Conservation (phyloP, 768 basidiomycete species). For the Hysterangium stoloniferum region DNA sequence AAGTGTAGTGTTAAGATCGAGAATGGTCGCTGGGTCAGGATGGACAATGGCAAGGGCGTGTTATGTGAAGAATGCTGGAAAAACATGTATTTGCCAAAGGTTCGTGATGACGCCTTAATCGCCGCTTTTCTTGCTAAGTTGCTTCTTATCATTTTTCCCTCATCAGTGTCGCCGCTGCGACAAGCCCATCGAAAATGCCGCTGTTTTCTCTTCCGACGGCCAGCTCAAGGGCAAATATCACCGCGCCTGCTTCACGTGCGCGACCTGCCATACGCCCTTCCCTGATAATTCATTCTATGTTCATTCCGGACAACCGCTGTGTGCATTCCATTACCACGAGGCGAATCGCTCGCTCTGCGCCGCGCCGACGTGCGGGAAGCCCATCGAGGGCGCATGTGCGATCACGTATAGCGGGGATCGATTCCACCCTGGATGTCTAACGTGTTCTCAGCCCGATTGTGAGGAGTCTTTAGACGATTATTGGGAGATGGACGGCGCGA, state of each 20-base stretch:
- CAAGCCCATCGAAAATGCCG: conserved; percentile 81
- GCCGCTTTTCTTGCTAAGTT: not conserved
- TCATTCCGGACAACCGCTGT: conserved; percentile 82
- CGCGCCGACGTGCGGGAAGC: conserved; percentile 67
- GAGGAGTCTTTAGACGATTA: conserved; percentile 66
- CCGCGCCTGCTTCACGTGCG: conserved; percentile 84
- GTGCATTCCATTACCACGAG: conserved; percentile 90
- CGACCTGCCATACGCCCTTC: conserved; percentile 80
- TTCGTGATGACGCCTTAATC: conserved; percentile 26
- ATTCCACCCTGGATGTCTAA: conserved; percentile 84
- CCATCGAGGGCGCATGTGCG: conserved; percentile 91
- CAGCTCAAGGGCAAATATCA: conserved; percentile 97
- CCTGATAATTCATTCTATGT: conserved; percentile 91
- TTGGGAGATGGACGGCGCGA: conserved; percentile 80
- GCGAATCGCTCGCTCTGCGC: conserved; percentile 85
- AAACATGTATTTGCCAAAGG: conserved; percentile 91
- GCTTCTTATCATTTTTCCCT: too few species aligned
- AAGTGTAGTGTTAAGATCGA: conserved; percentile 65
- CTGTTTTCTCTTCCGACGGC: conserved; percentile 86
- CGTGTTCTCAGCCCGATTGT: conserved; percentile 43
- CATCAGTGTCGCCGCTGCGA: conserved; percentile 80
- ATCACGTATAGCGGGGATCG: conserved; percentile 73
- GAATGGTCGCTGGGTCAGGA: conserved; percentile 76
- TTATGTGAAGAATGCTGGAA: conserved; percentile 94
- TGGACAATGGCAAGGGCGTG: conserved; percentile 58